A percentile compares a stretch with the other conserved stretches of the same genome.
phyloP scores from a whole-genome alignment of 441 rosid species.

The Mallotus japonicus region DNA sequence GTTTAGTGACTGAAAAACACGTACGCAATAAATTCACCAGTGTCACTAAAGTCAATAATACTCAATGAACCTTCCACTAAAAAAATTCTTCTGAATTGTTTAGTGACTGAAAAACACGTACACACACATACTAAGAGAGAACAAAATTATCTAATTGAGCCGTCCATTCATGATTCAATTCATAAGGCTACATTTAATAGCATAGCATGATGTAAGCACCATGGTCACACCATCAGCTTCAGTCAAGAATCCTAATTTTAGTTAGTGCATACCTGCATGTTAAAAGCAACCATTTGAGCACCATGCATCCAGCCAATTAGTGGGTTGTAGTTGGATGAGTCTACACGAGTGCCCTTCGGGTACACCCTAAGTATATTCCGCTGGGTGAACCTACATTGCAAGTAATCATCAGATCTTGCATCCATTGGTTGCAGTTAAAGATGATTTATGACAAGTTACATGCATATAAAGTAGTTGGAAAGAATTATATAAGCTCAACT shows the following conservation, averaged over 20 bases:
- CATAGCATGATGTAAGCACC: neutral
- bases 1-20: neutral
- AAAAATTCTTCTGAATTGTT: neutral
- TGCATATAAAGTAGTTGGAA: neutral
- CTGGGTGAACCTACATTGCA: constrained; percentile 72
- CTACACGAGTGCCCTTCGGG: constrained; percentile 74
- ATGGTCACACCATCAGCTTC: neutral
- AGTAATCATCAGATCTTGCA: neutral
- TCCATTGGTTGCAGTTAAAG: neutral
- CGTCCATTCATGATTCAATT: neutral
- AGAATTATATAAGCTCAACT: neutral
- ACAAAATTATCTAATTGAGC: neutral
- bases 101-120: neutral
- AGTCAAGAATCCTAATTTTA: neutral
- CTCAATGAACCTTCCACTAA: neutral
- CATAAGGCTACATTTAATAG: neutral
- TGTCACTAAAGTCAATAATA: neutral
- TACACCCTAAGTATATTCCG: constrained; percentile 75
- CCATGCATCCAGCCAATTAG: constrained; percentile 90
- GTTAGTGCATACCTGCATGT: constrained; percentile 74
- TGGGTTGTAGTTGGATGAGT: constrained; percentile 93
- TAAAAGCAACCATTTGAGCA: constrained; percentile 99
- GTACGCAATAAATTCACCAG: too few species aligned
- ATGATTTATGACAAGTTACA: neutral
- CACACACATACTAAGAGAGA: too few species aligned